Conservation (phyloP, 345 rosid genomes). For the Streptanthus diversifolius region DNA sequence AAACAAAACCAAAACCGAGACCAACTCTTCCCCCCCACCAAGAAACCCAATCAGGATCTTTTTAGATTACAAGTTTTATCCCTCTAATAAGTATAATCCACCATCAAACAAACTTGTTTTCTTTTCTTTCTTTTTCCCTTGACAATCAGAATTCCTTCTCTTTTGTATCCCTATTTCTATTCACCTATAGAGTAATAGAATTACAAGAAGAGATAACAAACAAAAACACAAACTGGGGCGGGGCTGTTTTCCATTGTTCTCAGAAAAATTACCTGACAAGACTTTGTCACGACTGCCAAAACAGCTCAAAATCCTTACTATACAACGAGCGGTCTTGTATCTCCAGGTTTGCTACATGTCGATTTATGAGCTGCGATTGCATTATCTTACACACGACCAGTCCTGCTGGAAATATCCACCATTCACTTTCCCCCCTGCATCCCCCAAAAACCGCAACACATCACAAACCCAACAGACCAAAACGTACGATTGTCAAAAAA, state of each 20-base stretch:
- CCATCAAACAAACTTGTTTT: slow-evolving; percentile 18
- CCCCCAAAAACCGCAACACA: slow-evolving; percentile 12
- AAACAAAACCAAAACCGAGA: slow-evolving; percentile 22
- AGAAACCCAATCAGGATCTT: slow-evolving; percentile 3
- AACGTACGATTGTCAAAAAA: background rate
- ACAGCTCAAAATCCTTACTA: slow-evolving; percentile 75
- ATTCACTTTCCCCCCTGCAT: slow-evolving; percentile 97
- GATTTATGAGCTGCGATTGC: slow-evolving; percentile 89
- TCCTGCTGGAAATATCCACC: slow-evolving; percentile 98
- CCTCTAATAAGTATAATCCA: slow-evolving; percentile 12
- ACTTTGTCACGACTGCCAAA: slow-evolving; percentile 86
- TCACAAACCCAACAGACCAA: background rate
- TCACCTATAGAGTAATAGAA: slow-evolving; percentile 33
- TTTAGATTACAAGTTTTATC: slow-evolving; percentile 16
- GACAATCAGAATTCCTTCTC: slow-evolving; percentile 26
- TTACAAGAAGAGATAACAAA: slow-evolving; percentile 21
- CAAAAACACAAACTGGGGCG: background rate
- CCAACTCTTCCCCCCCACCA: background rate
- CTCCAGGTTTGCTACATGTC: slow-evolving; percentile 96
- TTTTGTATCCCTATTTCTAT: slow-evolving; percentile 30
- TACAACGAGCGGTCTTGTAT: slow-evolving; percentile 98
- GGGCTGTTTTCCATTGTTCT: slow-evolving; percentile 5
- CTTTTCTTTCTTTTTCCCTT: background rate
- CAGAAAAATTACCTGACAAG: slow-evolving; percentile 21
- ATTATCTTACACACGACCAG: slow-evolving; percentile 81